Conservation (phyloP, 1,284 basidiomycete species). For the Cryptococcus floricola region DNA sequence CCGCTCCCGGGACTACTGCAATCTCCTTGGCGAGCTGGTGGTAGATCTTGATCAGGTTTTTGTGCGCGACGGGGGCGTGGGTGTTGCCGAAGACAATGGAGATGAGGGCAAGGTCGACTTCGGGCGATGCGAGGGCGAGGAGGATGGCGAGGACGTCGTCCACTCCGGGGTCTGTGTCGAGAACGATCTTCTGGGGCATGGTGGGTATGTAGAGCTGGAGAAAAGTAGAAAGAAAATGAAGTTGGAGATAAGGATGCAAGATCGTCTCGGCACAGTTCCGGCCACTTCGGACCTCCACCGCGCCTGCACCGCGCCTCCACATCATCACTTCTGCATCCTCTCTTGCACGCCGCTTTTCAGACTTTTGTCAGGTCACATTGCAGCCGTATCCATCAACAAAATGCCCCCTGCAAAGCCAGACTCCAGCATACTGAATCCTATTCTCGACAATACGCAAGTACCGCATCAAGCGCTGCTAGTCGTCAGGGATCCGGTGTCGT, state of each 20-base stretch:
- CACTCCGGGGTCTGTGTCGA: conserved; percentile 61
- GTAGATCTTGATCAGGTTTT: conserved; percentile 76
- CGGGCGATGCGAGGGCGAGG: conserved; percentile 33
- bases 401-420: background rate
- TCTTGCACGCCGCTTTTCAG: background rate
- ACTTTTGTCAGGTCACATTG: background rate
- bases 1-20: conserved; percentile 57
- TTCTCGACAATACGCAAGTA: conserved; percentile 34
- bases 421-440: conserved; percentile 19
- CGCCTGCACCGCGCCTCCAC: background rate
- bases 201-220: background rate
- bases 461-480: conserved; percentile 42
- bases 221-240: background rate
- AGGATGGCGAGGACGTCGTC: conserved; percentile 78
- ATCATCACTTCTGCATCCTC: background rate
- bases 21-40: conserved; percentile 67
- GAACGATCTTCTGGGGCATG: conserved; percentile 41
- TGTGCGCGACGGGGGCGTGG: conserved; percentile 52
- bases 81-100: conserved; percentile 69
- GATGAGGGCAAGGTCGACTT: conserved; percentile 18
- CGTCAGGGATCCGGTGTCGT: conserved; percentile 25
- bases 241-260: background rate
- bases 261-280: background rate
- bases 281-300: background rate
- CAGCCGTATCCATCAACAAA: background rate